A percentile compares a stretch with the other conserved stretches of the same genome.
Evolutionary conservation across 805 yeast species (phyloP).

Genomic region (Lachancea nothofagi): DNA sequence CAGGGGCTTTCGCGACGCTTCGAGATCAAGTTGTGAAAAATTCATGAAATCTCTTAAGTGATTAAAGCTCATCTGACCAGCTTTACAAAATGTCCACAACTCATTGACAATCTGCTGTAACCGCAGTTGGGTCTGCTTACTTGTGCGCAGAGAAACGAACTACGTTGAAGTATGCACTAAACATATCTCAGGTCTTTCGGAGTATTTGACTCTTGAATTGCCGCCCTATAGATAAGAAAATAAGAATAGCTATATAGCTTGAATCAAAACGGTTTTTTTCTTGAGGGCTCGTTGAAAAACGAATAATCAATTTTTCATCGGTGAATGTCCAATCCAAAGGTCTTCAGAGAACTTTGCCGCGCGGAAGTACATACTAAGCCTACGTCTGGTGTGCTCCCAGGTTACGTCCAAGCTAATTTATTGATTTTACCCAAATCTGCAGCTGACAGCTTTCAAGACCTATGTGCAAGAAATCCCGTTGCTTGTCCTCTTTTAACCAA

Average conservation of each 20-base stretch:
- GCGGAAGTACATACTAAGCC: constrained; percentile 13
- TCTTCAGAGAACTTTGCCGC: constrained; percentile 17
- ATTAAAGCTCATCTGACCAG: no score
- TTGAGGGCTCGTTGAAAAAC: background rate
- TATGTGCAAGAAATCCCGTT: constrained; percentile 37
- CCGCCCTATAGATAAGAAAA: background rate
- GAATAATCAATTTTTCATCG: background rate
- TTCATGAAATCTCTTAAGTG: no score
- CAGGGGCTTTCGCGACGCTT: no score
- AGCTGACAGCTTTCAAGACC: constrained; percentile 31
- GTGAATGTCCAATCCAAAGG: constrained; percentile 10
- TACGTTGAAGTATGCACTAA: no score
- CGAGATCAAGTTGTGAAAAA: no score
- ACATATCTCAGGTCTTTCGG: no score
- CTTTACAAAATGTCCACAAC: no score
- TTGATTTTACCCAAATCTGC: constrained; percentile 34
- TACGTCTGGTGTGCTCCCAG: constrained; percentile 24
- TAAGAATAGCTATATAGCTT: background rate
- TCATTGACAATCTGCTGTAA: no score
- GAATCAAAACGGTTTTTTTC: no score
- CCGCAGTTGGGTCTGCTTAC: no score
- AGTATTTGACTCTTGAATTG: background rate
- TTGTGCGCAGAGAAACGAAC: no score
- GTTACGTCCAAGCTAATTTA: constrained; percentile 38
- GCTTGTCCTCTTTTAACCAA: constrained; percentile 37